Conservation (phyloP, 1,284 basidiomycete species). For the Phlebopus sp. region DNA sequence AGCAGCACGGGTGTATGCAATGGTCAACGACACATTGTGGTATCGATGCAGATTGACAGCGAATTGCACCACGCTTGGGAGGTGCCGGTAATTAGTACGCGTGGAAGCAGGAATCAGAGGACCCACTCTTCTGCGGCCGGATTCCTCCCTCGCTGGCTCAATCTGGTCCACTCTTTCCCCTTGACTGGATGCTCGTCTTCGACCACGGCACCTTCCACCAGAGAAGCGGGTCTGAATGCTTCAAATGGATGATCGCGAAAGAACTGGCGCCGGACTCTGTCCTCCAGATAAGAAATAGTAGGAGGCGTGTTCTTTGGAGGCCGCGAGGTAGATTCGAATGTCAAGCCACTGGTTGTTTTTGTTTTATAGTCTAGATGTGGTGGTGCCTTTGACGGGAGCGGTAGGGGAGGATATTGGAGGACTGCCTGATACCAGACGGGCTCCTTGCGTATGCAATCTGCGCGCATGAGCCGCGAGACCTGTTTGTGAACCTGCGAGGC, state of each 20-base stretch:
- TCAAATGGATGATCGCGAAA: slow-evolving; percentile 97
- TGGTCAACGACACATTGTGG: slow-evolving; percentile 65
- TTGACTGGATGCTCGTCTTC: slow-evolving; percentile 54
- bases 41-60: slow-evolving; percentile 73
- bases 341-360: slow-evolving; percentile 24
- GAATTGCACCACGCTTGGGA: slow-evolving; percentile 75
- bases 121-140: slow-evolving; percentile 90
- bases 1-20: slow-evolving; percentile 81
- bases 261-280: slow-evolving; percentile 86
- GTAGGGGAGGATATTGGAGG: slow-evolving; percentile 83
- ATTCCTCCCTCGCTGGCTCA: slow-evolving; percentile 80
- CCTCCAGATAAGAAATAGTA: slow-evolving; percentile 80
- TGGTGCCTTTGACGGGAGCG: slow-evolving; percentile 75
- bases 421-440: slow-evolving; percentile 89
- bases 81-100: slow-evolving; percentile 7
- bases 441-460: slow-evolving; percentile 62
- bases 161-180: slow-evolving; percentile 68
- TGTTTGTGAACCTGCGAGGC: slow-evolving; percentile 88
- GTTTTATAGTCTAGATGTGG: slow-evolving; percentile 55
- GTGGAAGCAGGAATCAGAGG: background rate
- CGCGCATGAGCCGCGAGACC: slow-evolving; percentile 79
- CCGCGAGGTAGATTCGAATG: slow-evolving; percentile 34
- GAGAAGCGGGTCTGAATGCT: slow-evolving; percentile 75
- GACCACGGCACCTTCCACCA: slow-evolving; percentile 71
- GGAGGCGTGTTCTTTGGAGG: slow-evolving; percentile 53